Percentiles rank a stretch among this genome's conserved stretches.
phyloP scores from a whole-genome alignment of 352 stramenopile species.

The Pythium monospermum region DNA sequence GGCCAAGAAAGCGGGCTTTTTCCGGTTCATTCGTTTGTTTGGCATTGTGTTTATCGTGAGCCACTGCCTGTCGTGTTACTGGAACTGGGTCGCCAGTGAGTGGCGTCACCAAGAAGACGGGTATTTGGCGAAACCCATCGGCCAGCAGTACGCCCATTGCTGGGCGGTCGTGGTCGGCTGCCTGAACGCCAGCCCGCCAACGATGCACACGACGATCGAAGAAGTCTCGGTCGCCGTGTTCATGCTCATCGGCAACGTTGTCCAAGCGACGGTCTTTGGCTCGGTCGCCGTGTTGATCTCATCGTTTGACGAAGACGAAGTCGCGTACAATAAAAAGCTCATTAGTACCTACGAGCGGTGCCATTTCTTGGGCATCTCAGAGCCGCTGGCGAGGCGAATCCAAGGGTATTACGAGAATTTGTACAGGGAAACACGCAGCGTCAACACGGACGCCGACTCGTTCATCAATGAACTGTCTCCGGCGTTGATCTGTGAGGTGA shows the following conservation, averaged over 20 bases:
- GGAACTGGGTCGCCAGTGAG: slow-evolving; percentile 44
- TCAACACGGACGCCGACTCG: slow-evolving; percentile 56
- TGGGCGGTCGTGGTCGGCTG: slow-evolving; percentile 59
- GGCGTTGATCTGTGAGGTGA: slow-evolving; percentile 69
- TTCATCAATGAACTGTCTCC: slow-evolving; percentile 80
- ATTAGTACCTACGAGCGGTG: slow-evolving; percentile 63
- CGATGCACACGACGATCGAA: slow-evolving; percentile 47
- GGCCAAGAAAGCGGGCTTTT: slow-evolving; percentile 55
- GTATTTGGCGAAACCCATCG: slow-evolving; percentile 24
- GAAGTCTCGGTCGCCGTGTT: slow-evolving; percentile 56
- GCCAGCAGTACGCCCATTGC: slow-evolving; percentile 43
- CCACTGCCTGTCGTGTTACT: slow-evolving; percentile 62
- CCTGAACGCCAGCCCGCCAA: slow-evolving; percentile 56
- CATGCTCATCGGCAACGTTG: slow-evolving; percentile 67
- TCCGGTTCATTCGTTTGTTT: slow-evolving; percentile 50
- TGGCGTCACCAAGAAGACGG: slow-evolving; percentile 37
- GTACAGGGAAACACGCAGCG: slow-evolving; percentile 60
- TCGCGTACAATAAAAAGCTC: slow-evolving; percentile 71
- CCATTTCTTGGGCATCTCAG: slow-evolving; percentile 59
- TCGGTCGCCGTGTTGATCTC: slow-evolving; percentile 62
- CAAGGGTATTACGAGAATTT: slow-evolving; percentile 71
- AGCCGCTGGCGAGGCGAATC: slow-evolving; percentile 47
- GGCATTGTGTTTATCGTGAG: slow-evolving; percentile 53
- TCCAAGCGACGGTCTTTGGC: slow-evolving; percentile 68
- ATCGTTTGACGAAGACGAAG: slow-evolving; percentile 66